These are phyloP conservation scores for Leptodontidium sp. DNA, from an alignment of 2,329 filamentous ascomycete genomes.

Conservation along the genomic window DNA sequence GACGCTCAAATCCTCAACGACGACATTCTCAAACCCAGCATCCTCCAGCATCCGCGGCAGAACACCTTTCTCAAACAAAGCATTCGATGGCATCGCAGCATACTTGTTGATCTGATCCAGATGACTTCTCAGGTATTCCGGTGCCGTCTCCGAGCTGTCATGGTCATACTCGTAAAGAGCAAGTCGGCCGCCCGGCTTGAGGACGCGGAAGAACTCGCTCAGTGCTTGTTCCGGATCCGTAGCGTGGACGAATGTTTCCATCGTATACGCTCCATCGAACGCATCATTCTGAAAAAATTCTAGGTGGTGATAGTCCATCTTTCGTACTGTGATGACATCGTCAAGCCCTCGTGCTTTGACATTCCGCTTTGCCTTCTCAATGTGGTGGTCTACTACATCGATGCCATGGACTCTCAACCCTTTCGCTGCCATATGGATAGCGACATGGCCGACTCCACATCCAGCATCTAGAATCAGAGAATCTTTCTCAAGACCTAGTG, in stretches of 20 bases:
- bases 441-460: too few relatives aligned
- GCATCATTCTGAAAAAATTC: conserved; percentile 49
- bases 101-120: conserved; percentile 52
- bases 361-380: conserved; percentile 54
- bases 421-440: too few relatives aligned
- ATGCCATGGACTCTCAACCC: conserved; percentile 43
- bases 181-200: conserved; percentile 57
- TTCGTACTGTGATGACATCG: conserved; percentile 49
- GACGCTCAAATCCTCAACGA: not conserved
- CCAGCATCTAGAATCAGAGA: too few relatives aligned
- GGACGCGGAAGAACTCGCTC: conserved; percentile 55
- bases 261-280: conserved; percentile 60
- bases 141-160: conserved; percentile 35
- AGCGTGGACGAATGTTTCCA: conserved; percentile 64
- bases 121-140: conserved; percentile 44
- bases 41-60: conserved; percentile 51
- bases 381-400: conserved; percentile 58
- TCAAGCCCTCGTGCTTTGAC: conserved; percentile 47
- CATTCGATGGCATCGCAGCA: conserved; percentile 56
- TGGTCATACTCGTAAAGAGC: conserved; percentile 58
- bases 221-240: conserved; percentile 55
- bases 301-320: conserved; percentile 61
- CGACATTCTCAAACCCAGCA: conserved; percentile 9
- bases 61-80: conserved; percentile 49
- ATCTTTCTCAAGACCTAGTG: conserved; percentile 45